A percentile compares a stretch with the other conserved stretches of the same genome.
Evolutionary conservation across 139 green algal genomes (phyloP).

Genomic region (Pleodorina starrii): DNA sequence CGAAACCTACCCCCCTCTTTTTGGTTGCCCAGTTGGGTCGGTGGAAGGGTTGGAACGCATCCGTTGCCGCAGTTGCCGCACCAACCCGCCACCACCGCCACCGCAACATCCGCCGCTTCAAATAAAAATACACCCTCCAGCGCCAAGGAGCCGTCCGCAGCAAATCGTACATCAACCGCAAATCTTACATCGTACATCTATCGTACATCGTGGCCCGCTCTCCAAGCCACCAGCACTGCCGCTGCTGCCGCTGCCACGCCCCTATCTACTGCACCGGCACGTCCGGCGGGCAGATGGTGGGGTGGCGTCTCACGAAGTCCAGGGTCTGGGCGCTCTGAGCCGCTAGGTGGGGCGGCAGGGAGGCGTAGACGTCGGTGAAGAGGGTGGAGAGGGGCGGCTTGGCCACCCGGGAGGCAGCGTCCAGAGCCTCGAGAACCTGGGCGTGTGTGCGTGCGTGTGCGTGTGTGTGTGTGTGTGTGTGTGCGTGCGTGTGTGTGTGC

Average conservation of each 20-base stretch:
- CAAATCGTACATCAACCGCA: too few species aligned
- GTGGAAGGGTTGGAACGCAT: too few species aligned
- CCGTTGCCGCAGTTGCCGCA: too few species aligned
- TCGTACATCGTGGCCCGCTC: too few species aligned
- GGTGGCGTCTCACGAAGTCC: slow-evolving; percentile 13
- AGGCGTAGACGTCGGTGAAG: slow-evolving; percentile 89
- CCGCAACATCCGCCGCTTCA: too few species aligned
- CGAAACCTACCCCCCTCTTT: too few species aligned
- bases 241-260: not conserved
- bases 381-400: slow-evolving; percentile 79
- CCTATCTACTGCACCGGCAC: slow-evolving; percentile 17
- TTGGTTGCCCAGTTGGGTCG: too few species aligned
- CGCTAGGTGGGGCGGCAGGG: slow-evolving; percentile 76
- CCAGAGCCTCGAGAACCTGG: slow-evolving; percentile 80
- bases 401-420: slow-evolving; percentile 66
- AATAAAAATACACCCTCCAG: too few species aligned
- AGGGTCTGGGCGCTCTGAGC: not conserved
- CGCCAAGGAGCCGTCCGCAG: too few species aligned
- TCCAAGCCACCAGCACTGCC: not conserved
- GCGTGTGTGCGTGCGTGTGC: not conserved
- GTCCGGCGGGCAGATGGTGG: slow-evolving; percentile 14
- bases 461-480: too few species aligned
- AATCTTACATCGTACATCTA: too few species aligned
- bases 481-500: not conserved
- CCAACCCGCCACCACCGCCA: too few species aligned